Base-by-base conservation (phyloP, 2,329 filamentous ascomycete species). In the Eutypella sp. region DNA sequence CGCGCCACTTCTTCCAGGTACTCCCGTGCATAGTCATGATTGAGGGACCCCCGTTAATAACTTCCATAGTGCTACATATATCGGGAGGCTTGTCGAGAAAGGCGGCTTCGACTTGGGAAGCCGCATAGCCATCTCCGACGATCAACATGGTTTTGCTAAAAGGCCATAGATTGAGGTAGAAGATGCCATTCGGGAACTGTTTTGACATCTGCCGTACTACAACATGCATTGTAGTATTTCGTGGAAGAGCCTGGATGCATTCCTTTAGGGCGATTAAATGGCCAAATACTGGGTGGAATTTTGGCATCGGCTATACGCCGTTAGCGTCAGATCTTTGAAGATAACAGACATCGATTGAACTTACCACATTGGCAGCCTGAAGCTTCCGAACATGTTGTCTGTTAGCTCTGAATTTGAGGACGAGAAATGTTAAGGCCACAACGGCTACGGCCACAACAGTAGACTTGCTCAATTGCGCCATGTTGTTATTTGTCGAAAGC, bases 31-130 rank as follows among this genome's bases (percentile, higher is more conserved):
- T 53, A 3, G 54, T 47, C 40, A 73, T 62, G 33, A 70, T 72
- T 40, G 76, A 74, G 46, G 75, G 73, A 10, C 74, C 73, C 7
- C 52, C 52, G 18, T 45, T 56, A 36, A 56, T 52, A 24, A 51
- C 39, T 15, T 57, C 75, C 66, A 47, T 22, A 1, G 44, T 53
- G 3, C 18, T 22, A 25, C 49, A 51, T 20, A 55, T 51, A 4
- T 18, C 34, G 7, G 16, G 5, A 7, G 49, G 49, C 44, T 57
- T 58, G 42, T 49, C 46, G 18, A 57, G 45, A 16, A 39, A 47
- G 3, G 49, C 51, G 10, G 51, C 42, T 31, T 56, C 53, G 5
- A 57, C 48, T 40, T 58, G 51, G 10, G 50, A 45, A 2, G 54
- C 53, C 1, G 34, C 43, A 6, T 41, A 22, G 6, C 48, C 47